Conservation (phyloP, 768 basidiomycete species). For the Mycena pura region DNA sequence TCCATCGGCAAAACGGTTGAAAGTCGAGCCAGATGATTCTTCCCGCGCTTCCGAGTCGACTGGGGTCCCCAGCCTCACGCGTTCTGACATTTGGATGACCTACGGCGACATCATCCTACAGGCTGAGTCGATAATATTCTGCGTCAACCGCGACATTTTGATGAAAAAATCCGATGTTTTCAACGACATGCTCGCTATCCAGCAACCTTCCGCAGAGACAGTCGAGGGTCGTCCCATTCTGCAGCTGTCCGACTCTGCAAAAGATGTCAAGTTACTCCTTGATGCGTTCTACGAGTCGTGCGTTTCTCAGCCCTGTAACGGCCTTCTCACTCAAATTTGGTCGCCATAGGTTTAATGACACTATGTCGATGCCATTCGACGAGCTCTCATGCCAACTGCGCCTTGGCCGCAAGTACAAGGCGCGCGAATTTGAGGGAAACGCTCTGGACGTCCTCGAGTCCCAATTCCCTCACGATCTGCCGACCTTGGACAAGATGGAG, state of each 20-base stretch:
- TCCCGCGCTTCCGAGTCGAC: too few species aligned
- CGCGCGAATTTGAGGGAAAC: background rate
- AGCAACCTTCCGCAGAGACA: conserved; percentile 40
- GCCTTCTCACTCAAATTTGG: background rate
- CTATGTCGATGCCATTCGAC: background rate
- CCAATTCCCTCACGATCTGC: conserved; percentile 9
- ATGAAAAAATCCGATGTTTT: conserved; percentile 47
- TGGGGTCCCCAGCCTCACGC: too few species aligned
- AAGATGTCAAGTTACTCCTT: conserved; percentile 14
- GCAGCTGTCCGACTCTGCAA: conserved; percentile 2
- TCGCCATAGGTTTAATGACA: background rate
- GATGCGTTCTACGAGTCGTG: conserved; percentile 7
- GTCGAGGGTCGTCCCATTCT: conserved; percentile 6
- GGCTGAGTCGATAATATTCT: conserved; percentile 7
- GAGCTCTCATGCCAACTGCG: conserved; percentile 3
- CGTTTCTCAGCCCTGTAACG: background rate
- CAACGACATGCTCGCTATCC: conserved; percentile 51
- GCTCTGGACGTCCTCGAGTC: background rate
- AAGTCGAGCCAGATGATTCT: too few species aligned
- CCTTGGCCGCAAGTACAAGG: conserved; percentile 19
- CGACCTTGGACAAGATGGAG: too few species aligned
- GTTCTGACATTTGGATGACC: conserved; percentile 10
- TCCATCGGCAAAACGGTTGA: too few species aligned
- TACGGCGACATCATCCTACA: conserved; percentile 7
- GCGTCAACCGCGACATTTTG: conserved; percentile 1